These are phyloP conservation scores for Calendula officinalis DNA, from an alignment of 129 eudicot species.

Conservation along the genomic window DNA sequence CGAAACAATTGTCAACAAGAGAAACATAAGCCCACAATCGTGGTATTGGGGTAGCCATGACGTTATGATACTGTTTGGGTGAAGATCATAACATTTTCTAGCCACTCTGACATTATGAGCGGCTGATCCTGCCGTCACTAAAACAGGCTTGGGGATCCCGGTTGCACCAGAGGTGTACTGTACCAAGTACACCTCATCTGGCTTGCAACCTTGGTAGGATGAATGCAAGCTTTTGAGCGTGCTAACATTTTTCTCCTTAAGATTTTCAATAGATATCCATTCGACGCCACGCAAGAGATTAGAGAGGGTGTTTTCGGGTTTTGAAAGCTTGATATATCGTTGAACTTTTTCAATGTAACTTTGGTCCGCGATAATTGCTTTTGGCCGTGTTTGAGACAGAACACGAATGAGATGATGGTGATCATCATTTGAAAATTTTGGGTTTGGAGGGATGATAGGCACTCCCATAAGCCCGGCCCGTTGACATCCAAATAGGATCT, in stretches of 20 bases:
- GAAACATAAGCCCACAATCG: constrained; percentile 85
- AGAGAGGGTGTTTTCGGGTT: constrained; percentile 26
- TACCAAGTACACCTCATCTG: constrained; percentile 52
- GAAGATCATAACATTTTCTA: constrained; percentile 60
- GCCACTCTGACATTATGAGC: constrained; percentile 81
- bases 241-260: constrained; percentile 22
- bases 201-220: constrained; percentile 55
- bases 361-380: constrained; percentile 49
- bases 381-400: constrained; percentile 65
- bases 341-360: constrained; percentile 38
- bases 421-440: constrained; percentile 39
- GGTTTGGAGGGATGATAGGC: constrained; percentile 61
- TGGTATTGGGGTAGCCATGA: constrained; percentile 93
- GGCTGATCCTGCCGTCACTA: constrained; percentile 78
- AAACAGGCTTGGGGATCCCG: constrained; percentile 74
- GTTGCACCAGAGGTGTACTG: constrained; percentile 89
- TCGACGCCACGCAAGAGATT: constrained; percentile 27
- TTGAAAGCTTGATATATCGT: constrained; percentile 23
- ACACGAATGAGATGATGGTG: constrained; percentile 63
- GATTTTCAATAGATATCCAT: constrained; percentile 51
- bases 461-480: constrained; percentile 64
- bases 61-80: constrained; percentile 59
- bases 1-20: constrained; percentile 60
- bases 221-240: constrained; percentile 9
- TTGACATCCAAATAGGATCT: constrained; percentile 64